These are phyloP conservation scores for Candida glucosophila DNA, from an alignment of 1,139 yeast species.

Conservation along the genomic window DNA sequence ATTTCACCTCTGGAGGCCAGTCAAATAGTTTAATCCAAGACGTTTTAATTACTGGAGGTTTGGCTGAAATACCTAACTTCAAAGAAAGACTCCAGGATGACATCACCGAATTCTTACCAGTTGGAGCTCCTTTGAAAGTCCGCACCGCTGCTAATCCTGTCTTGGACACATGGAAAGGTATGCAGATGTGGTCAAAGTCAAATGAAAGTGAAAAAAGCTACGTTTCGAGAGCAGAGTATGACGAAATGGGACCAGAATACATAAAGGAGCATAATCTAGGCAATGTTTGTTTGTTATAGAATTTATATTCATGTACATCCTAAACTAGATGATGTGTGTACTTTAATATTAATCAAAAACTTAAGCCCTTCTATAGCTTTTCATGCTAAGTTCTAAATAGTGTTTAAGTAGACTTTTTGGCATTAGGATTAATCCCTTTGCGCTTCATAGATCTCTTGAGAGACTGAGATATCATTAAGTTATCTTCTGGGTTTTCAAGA, in stretches of 20 bases:
- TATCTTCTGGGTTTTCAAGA: conserved; percentile 73
- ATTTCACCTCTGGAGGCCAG: conserved; percentile 44
- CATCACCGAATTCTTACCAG: conserved; percentile 63
- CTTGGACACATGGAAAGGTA: conserved; percentile 89
- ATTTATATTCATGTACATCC: conserved; percentile 1
- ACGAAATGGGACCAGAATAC: conserved; percentile 85
- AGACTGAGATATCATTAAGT: conserved; percentile 63
- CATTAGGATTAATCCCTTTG: conserved; percentile 70
- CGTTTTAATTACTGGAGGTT: conserved; percentile 83
- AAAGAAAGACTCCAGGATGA: conserved; percentile 59
- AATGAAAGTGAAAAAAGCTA: conserved; percentile 40
- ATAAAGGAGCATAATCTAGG: conserved; percentile 83
- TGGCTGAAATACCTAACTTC: conserved; percentile 57
- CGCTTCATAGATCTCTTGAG: conserved; percentile 65
- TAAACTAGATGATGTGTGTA: neutral
- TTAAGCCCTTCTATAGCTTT: too few relatives aligned
- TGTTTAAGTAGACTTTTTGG: conserved; percentile 5
- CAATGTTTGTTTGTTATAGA: conserved; percentile 35
- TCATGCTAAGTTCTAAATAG: neutral
- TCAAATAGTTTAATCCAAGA: conserved; percentile 46
- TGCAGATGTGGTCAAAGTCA: conserved; percentile 68
- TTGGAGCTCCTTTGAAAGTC: conserved; percentile 53
- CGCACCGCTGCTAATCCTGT: conserved; percentile 59
- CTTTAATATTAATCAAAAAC: too few relatives aligned
- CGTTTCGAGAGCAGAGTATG: conserved; percentile 65